These are phyloP conservation scores for Paraphysoderma sedebokerense DNA, from an alignment of 371 early-diverging fungal genomes.

Conservation along the genomic window DNA sequence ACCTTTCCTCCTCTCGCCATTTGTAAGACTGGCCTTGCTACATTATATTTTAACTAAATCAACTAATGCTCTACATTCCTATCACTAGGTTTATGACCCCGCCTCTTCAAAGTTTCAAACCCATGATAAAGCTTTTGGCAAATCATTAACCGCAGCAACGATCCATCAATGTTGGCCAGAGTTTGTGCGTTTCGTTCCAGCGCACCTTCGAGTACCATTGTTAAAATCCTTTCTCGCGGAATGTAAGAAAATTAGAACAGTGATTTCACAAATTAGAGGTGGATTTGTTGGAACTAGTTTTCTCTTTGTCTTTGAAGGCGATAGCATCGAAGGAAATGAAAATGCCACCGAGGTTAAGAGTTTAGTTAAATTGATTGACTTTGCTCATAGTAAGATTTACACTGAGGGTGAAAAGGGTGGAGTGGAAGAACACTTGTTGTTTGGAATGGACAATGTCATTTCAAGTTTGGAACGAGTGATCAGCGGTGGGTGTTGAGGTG, in stretches of 20 bases:
- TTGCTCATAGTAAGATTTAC: slow-evolving; percentile 50
- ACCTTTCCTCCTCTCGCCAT: not conserved
- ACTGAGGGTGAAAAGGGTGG: slow-evolving; percentile 18
- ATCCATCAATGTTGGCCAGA: slow-evolving; percentile 14
- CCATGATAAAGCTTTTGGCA: slow-evolving; percentile 26
- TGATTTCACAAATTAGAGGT: slow-evolving; percentile 22
- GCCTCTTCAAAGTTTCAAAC: slow-evolving; percentile 14
- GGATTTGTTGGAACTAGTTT: slow-evolving; percentile 45
- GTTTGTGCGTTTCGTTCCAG: slow-evolving; percentile 18
- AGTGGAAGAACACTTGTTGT: slow-evolving; percentile 24
- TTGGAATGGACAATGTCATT: slow-evolving; percentile 22
- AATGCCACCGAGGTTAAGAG: slow-evolving; percentile 17
- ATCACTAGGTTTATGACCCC: slow-evolving; percentile 20
- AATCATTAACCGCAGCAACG: slow-evolving; percentile 17
- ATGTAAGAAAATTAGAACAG: slow-evolving; percentile 27
- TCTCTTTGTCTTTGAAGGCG: slow-evolving; percentile 49
- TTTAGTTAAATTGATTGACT: slow-evolving; percentile 52
- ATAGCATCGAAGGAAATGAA: slow-evolving; percentile 7
- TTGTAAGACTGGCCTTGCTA: not conserved
- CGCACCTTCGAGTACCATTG: slow-evolving; percentile 21
- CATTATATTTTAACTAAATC: not conserved
- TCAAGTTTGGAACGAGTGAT: too few relatives aligned
- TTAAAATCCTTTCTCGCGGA: slow-evolving; percentile 29
- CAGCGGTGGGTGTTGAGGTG: too few relatives aligned
- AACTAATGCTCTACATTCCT: not conserved